Evolutionary conservation across 2,329 filamentous ascomycete species (phyloP).

Genomic region (Paramyrothecium sp.): DNA sequence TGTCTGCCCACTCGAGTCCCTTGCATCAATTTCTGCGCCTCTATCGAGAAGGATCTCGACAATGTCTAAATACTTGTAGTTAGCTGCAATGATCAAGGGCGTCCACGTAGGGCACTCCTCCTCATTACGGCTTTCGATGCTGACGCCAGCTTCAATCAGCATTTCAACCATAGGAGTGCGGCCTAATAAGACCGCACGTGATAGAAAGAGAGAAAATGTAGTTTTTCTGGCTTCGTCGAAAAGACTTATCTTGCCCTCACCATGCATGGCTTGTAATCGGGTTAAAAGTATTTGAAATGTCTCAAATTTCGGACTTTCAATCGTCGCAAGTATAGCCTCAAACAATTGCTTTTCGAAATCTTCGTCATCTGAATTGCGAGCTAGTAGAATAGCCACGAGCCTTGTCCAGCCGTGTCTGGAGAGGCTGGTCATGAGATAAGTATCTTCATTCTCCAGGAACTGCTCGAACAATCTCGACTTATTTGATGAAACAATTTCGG

Average conservation of each 20-base stretch:
- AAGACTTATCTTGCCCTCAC: background rate
- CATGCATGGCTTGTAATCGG: background rate
- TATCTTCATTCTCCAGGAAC: background rate
- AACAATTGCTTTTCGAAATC: background rate
- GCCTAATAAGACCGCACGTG: background rate
- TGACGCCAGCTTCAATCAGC: background rate
- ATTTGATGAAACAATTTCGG: background rate
- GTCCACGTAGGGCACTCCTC: background rate
- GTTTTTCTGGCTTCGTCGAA: background rate
- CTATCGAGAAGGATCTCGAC: slow-evolving; percentile 8
- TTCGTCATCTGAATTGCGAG: background rate
- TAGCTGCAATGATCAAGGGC: slow-evolving; percentile 15
- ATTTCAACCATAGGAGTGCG: background rate
- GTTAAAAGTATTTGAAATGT: background rate
- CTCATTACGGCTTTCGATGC: slow-evolving; percentile 3
- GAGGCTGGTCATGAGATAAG: background rate
- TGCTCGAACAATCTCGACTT: background rate
- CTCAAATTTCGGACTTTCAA: background rate
- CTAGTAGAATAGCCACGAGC: background rate
- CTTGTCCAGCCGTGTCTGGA: background rate
- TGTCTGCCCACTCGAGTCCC: slow-evolving; percentile 1
- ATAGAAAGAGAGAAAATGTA: background rate
- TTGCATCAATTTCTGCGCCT: background rate
- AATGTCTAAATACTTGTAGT: slow-evolving; percentile 16
- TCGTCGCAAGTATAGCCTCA: background rate